phyloP scores from a whole-genome alignment of 1,284 basidiomycete species.

The Papiliotrema laurentii region DNA sequence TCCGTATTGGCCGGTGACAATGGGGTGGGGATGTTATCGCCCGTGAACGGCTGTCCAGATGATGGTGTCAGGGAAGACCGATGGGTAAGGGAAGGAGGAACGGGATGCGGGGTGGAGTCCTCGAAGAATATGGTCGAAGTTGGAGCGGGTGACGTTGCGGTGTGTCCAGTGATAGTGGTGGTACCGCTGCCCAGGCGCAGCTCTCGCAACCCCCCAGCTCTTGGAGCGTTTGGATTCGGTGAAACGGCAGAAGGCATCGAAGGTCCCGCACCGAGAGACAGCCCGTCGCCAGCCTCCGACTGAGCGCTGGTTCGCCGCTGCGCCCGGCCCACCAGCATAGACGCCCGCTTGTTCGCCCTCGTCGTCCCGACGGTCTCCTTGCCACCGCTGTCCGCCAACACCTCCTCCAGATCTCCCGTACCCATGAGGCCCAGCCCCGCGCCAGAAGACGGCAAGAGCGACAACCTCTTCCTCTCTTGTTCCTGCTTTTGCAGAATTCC shows the following conservation, averaged over 20 bases:
- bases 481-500: constrained; percentile 76
- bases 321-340: constrained; percentile 5
- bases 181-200: constrained; percentile 26
- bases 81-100: neutral
- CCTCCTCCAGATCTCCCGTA: neutral
- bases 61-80: neutral
- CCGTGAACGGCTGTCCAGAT: neutral
- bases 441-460: constrained; percentile 12
- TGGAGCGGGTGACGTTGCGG: neutral
- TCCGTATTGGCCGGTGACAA: constrained; percentile 37
- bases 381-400: neutral
- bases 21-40: neutral
- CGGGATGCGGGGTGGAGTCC: neutral
- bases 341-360: constrained; percentile 10
- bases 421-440: constrained; percentile 9
- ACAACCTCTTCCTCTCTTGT: constrained; percentile 62
- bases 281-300: constrained; percentile 6
- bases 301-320: constrained; percentile 9
- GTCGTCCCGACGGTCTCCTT: neutral
- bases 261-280: neutral
- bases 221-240: constrained; percentile 6
- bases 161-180: neutral
- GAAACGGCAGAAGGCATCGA: constrained; percentile 1
- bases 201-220: constrained; percentile 33
- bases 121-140: constrained; percentile 7